Evolutionary conservation across 805 yeast genomes (phyloP).

Genomic region (Dipodascus geniculatus): DNA sequence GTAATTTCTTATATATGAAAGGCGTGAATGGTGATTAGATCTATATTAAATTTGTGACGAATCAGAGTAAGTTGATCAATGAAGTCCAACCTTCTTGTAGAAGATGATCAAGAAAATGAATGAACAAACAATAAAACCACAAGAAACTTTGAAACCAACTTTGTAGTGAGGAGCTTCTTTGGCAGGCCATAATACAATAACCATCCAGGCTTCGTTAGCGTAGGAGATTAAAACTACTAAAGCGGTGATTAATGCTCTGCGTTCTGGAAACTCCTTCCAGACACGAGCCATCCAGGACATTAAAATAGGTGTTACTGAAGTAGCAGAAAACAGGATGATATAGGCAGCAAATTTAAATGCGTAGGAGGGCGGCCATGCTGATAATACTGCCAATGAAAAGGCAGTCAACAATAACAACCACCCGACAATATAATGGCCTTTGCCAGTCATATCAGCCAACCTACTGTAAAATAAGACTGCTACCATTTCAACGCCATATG

Average conservation of each 20-base stretch:
- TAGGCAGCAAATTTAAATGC: not conserved
- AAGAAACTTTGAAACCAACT: not conserved
- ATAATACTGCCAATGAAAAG: not conserved
- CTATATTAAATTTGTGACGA: too few relatives aligned
- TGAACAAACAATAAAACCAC: not conserved
- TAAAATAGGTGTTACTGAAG: not conserved
- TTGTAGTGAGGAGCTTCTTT: constrained; percentile 1
- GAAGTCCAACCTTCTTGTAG: not conserved
- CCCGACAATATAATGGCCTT: not conserved
- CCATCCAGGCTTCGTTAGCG: constrained; percentile 1
- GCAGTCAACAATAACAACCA: not conserved
- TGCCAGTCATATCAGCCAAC: not conserved
- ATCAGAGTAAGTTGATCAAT: too few relatives aligned
- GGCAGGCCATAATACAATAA: not conserved
- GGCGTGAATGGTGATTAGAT: not conserved
- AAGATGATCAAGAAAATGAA: not conserved
- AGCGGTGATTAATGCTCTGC: not conserved
- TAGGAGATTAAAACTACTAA: not conserved
- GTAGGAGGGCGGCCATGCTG: constrained; percentile 1
- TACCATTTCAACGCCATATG: not conserved
- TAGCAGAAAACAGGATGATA: not conserved
- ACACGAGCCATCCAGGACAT: not conserved
- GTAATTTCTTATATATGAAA: not conserved
- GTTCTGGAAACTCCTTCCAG: not conserved
- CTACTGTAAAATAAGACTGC: not conserved